These are phyloP conservation scores for Macadamia integrifolia DNA, from an alignment of 164 flowering plant species.

Conservation along the genomic window DNA sequence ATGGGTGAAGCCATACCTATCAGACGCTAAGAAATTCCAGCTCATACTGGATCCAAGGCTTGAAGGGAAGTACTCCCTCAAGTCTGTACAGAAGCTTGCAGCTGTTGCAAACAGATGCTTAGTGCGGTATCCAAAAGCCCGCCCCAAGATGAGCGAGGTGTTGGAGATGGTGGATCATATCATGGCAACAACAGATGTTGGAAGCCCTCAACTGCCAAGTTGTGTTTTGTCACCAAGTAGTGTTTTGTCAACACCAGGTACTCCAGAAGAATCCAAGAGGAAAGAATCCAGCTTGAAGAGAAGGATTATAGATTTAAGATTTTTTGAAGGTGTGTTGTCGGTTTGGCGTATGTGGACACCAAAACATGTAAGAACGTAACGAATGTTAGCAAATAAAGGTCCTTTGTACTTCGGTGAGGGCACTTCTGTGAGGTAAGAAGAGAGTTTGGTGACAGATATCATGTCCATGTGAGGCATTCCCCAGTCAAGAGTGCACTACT, in stretches of 20 bases:
- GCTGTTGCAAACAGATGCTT: conserved; percentile 62
- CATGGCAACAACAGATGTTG: conserved; percentile 29
- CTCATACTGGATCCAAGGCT: conserved; percentile 66
- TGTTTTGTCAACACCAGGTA: conserved; percentile 7
- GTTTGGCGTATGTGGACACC: conserved; percentile 31
- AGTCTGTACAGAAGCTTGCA: conserved; percentile 55
- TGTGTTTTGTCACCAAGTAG: conserved; percentile 19
- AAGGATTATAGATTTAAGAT: conserved; percentile 26
- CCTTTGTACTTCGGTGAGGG: too few relatives aligned
- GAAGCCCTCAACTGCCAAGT: conserved; percentile 22
- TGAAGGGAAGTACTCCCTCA: conserved; percentile 31
- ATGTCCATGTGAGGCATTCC: not conserved
- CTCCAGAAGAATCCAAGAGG: conserved; percentile 7
- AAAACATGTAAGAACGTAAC: conserved; percentile 18
- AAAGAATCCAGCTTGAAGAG: conserved; percentile 7
- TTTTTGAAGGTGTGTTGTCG: conserved; percentile 28
- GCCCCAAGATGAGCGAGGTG: conserved; percentile 83
- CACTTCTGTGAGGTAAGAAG: too few relatives aligned
- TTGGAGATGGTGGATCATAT: conserved; percentile 55
- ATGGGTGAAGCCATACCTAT: conserved; percentile 66
- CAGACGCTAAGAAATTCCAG: conserved; percentile 49
- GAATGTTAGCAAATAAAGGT: too few relatives aligned
- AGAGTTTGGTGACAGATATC: not conserved
- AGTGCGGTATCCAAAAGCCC: conserved; percentile 35
- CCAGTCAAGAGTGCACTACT: not conserved